A percentile compares a stretch with the other conserved stretches of the same genome.
Evolutionary conservation across 1,139 yeast species (phyloP).

Genomic region (Pichia sp.): DNA sequence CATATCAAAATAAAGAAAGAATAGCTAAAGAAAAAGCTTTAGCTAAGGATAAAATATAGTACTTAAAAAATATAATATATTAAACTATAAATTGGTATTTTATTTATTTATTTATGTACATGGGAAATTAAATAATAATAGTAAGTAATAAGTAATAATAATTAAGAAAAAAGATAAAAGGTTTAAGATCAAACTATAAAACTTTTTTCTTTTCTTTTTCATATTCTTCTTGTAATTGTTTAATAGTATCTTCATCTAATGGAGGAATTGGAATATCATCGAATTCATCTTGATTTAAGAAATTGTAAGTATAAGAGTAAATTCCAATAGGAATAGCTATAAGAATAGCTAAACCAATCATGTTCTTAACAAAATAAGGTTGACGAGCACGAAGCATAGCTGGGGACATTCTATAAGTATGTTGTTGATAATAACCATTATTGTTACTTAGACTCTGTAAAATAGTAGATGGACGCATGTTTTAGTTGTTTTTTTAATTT

Average conservation of each 20-base stretch:
- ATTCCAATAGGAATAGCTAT: constrained; percentile 62
- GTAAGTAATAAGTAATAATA: not conserved
- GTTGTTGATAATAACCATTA: constrained; percentile 56
- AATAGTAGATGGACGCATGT: constrained; percentile 10
- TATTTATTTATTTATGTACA: not conserved
- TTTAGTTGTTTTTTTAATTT: not conserved
- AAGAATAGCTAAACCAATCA: constrained; percentile 52
- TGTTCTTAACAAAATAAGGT: constrained; percentile 77
- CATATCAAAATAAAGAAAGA: constrained; percentile 13
- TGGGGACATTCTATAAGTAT: constrained; percentile 86
- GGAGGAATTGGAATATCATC: constrained; percentile 93
- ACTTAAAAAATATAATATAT: not conserved
- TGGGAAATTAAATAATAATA: no score
- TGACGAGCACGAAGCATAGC: constrained; percentile 84
- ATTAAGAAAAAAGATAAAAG: not conserved
- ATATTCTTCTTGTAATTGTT: constrained; percentile 63
- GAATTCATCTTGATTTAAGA: constrained; percentile 76
- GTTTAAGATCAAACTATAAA: no score
- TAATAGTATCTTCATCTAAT: constrained; percentile 69
- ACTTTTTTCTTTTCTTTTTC: constrained; percentile 26
- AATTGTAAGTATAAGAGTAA: constrained; percentile 65
- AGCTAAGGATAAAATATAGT: constrained; percentile 8
- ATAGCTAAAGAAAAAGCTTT: constrained; percentile 13
- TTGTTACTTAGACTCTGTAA: constrained; percentile 25
- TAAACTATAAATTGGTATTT: not conserved